A percentile compares a stretch with the other conserved stretches of the same genome.
Conservation (phyloP, 495 filamentous ascomycete species). For the Neurospora pannonica region DNA sequence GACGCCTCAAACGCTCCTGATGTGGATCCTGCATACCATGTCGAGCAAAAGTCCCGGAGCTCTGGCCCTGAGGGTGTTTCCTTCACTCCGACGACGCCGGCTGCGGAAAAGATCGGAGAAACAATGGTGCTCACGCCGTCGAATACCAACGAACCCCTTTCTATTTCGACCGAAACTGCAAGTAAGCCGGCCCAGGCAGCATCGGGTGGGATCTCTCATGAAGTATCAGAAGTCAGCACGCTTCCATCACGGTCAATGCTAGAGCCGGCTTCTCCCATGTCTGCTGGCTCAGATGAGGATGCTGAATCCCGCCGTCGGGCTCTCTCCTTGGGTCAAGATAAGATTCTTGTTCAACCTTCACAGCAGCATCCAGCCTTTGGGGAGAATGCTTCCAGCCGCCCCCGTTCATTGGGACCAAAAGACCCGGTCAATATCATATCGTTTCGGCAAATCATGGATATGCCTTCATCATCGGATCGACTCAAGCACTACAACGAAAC, state of each 20-base stretch:
- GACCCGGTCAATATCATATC: conserved; percentile 35
- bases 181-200: neutral
- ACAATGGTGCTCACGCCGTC: neutral
- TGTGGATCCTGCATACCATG: neutral
- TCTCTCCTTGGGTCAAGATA: conserved; percentile 35
- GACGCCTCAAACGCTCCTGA: neutral
- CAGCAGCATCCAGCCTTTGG: conserved; percentile 32
- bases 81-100: neutral
- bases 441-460: conserved; percentile 65
- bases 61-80: conserved; percentile 1
- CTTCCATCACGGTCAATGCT: conserved; percentile 16
- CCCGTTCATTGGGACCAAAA: neutral
- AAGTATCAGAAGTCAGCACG: conserved; percentile 27
- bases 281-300: conserved; percentile 11
- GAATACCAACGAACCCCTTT: neutral
- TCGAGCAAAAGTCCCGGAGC: conserved; percentile 5
- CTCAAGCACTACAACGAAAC: conserved; percentile 61
- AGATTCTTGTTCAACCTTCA: conserved; percentile 22
- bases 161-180: neutral
- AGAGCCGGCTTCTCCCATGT: conserved; percentile 30
- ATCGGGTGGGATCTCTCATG: conserved; percentile 18
- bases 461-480: conserved; percentile 51
- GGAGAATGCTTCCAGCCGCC: neutral
- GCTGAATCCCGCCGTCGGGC: conserved; percentile 4
- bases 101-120: neutral